Base-by-base conservation (phyloP, 2,329 filamentous ascomycete species). In the Nothophaeocryptopus gaeumannii region DNA sequence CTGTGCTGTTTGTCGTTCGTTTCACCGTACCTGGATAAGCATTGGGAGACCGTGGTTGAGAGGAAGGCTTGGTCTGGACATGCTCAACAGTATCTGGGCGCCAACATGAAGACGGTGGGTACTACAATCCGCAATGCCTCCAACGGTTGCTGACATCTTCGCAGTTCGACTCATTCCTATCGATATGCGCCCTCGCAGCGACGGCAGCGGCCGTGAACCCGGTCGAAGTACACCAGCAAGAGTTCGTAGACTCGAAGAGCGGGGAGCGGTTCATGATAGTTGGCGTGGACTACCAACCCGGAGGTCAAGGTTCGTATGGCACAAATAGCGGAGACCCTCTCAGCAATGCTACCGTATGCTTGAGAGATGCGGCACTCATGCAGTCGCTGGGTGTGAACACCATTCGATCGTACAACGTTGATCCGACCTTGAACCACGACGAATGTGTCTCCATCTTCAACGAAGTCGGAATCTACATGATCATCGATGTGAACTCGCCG, bases 371-470 rank as follows among this genome's bases (percentile, higher is more conserved):
- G 13, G 78, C 79, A 15, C 70, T 85, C 39, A 80, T 85, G 73
- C 82, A 85, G 69, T 69, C 73, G 52, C 70, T 85, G 43, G 82
- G 82, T 66, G 77, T 82, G 58, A 85, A 85, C 68, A 82, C 81
- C 8, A 81, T 85, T 58, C 80, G 82, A 51, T 76, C 81, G 46
- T 85, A 85, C 75, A 84, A 84, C 65, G 68, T 85, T 54, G 76
- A 81, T 55, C 80, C 81, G 13, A 70, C 71, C 2, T 65, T 80
- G 50, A 78, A 84, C 67, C 82, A 85, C 68, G 78, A 82, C 56
- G 71, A 78, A 51, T 85, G 82, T 63, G 79, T 76, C 51, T 80
- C 76, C 53, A 83, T 84, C 68, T 84, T 85, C 76, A 83, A 84
- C 61, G 75, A 76, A 2, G 81, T 80, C 29, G 82, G 82, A 45